Base-by-base conservation (phyloP, 148 eudicot genomes). In the Rhododendron ferrugineum region DNA sequence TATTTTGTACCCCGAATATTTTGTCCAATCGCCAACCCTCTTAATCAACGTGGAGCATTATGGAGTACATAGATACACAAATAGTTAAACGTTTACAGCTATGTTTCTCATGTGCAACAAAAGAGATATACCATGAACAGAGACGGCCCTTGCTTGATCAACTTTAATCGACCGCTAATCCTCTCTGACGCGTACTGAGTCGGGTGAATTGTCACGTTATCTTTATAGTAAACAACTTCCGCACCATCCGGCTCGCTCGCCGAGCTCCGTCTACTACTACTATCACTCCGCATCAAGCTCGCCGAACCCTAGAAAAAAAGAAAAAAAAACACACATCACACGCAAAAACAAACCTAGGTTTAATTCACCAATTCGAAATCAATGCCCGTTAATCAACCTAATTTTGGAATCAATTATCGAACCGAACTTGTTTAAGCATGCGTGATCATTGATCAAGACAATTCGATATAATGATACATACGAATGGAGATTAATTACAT, bases 171-270 rank as follows among this genome's bases (percentile, higher is more conserved):
- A 22, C 99, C 99, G 81, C 98, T 88, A 84, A 97, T 97, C 89
- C 98, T 91, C 91, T 97, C 99, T 54, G 95, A 90, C 66, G 93
- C 95, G 34, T 90, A 91, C 89, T 97, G 99, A 79, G 98, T 95
- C 3, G 99, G 98, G 87, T 97, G 99, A 89, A 97, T 93, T 9
- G 99, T 87, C 73, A 97, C 99, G 90, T 97, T 95, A 68, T 97
- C 98, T 86, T 93, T 95, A 87, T 86, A 46, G 86, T 88, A 97
- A 54, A 97, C 92, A 32, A 92, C 50, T 70, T 95, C 96, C 2
- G 94, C 92, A 18, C 92, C 92, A 46, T 92, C 98, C 28, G 95
- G 88, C 30, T 95, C 98, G 80, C 87, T 82, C 14, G 83, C 60
- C 4, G 92, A 70, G 82, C 91, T 93, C 87, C 92, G 90, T 83